A percentile compares a stretch with the other conserved stretches of the same genome.
These are phyloP conservation scores for Hamigera avellanea DNA, from an alignment of 495 filamentous ascomycete genomes.

Conservation along the genomic window DNA sequence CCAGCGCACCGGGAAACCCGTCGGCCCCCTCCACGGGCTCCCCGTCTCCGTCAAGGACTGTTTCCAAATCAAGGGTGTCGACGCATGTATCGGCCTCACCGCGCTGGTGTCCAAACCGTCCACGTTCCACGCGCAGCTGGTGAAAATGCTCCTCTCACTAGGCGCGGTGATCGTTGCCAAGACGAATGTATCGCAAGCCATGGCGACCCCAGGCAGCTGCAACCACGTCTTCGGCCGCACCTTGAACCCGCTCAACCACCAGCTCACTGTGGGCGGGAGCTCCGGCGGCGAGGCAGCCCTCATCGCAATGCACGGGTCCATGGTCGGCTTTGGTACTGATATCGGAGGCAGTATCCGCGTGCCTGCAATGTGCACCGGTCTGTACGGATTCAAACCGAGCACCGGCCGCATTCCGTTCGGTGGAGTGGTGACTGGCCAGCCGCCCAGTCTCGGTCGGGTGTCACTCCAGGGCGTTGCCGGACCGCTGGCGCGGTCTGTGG, in stretches of 20 bases:
- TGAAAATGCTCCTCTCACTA: conserved; percentile 27
- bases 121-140: conserved; percentile 27
- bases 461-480: conserved; percentile 40
- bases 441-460: conserved; percentile 25
- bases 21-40: conserved; percentile 58
- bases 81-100: conserved; percentile 49
- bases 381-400: conserved; percentile 50
- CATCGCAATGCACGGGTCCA: conserved; percentile 46
- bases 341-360: conserved; percentile 53
- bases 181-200: conserved; percentile 48
- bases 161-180: conserved; percentile 52
- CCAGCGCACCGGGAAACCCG: conserved; percentile 27
- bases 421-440: conserved; percentile 32
- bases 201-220: conserved; percentile 27
- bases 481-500: conserved; percentile 32
- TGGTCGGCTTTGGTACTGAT: conserved; percentile 57
- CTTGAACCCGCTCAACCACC: conserved; percentile 49
- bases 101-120: conserved; percentile 40
- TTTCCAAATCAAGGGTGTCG: conserved; percentile 48
- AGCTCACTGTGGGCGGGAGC: conserved; percentile 47
- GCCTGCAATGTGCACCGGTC: conserved; percentile 45
- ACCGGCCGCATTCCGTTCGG: conserved; percentile 42
- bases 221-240: conserved; percentile 46
- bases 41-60: conserved; percentile 57
- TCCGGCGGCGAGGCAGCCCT: conserved; percentile 59